Percentiles rank a stretch among this genome's conserved stretches.
phyloP scores from a whole-genome alignment of 805 yeast species.

The Ogataea allantospora region DNA sequence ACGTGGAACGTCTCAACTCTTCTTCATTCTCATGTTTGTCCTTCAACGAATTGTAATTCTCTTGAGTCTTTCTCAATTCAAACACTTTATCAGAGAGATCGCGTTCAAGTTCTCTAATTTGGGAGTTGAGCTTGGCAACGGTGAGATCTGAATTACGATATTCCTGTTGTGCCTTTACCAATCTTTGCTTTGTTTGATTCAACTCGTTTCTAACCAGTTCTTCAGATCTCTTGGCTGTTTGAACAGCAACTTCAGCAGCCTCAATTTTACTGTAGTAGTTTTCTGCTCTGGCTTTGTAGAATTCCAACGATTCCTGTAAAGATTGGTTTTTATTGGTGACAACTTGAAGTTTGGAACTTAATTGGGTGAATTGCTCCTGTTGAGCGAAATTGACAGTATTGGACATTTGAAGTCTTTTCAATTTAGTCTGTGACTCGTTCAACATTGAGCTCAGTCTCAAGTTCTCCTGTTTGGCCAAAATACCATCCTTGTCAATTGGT shows the following conservation, averaged over 20 bases:
- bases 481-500: slow-evolving; percentile 23
- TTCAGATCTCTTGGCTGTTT: slow-evolving; percentile 62
- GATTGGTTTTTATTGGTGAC: slow-evolving; percentile 56
- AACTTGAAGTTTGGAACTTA: slow-evolving; percentile 57
- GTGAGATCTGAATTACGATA: slow-evolving; percentile 51
- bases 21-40: slow-evolving; percentile 50
- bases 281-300: slow-evolving; percentile 71
- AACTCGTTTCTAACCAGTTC: slow-evolving; percentile 51
- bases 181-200: slow-evolving; percentile 45
- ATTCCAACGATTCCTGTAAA: slow-evolving; percentile 49
- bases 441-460: slow-evolving; percentile 34
- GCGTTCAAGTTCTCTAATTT: slow-evolving; percentile 52
- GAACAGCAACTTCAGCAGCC: slow-evolving; percentile 71
- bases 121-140: slow-evolving; percentile 50
- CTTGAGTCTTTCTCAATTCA: slow-evolving; percentile 49
- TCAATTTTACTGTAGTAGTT: slow-evolving; percentile 72
- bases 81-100: slow-evolving; percentile 55
- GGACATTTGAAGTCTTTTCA: slow-evolving; percentile 30
- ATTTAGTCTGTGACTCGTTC: slow-evolving; percentile 35
- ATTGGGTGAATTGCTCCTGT: slow-evolving; percentile 39
- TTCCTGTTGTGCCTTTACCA: slow-evolving; percentile 52
- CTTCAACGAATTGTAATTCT: slow-evolving; percentile 47
- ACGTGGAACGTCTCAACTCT: slow-evolving; percentile 33
- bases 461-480: slow-evolving; percentile 33
- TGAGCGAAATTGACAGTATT: slow-evolving; percentile 31